Conservation (phyloP, 208 protist species). For the Porcisia deanei region DNA sequence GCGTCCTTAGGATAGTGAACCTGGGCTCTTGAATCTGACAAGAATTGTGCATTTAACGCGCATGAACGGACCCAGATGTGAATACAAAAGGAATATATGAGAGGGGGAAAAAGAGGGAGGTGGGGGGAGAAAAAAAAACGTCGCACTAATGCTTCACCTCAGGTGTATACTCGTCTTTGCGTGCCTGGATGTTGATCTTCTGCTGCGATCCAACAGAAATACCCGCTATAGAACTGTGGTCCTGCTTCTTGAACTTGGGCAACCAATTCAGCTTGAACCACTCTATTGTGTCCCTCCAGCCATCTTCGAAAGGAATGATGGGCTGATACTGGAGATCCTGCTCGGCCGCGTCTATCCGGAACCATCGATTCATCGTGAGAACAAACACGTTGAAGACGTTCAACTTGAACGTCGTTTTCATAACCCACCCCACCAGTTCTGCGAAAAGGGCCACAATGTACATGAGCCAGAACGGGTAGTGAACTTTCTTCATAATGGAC, state of each 20-base stretch:
- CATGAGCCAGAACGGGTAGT: conserved; percentile 92
- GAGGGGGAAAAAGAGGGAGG: background rate
- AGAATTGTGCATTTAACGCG: background rate
- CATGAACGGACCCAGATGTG: background rate
- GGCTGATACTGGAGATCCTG: conserved; percentile 86
- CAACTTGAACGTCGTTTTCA: conserved; percentile 87
- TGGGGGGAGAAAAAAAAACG: background rate
- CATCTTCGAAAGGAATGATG: conserved; percentile 87
- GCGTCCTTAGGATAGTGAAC: background rate
- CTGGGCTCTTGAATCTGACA: background rate
- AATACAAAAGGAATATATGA: background rate
- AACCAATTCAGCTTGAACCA: conserved; percentile 93
- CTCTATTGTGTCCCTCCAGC: conserved; percentile 87
- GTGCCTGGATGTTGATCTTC: conserved; percentile 91
- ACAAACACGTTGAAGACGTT: conserved; percentile 95
- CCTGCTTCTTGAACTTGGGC: conserved; percentile 74
- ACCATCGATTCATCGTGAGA: conserved; percentile 96
- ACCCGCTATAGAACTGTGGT: conserved; percentile 66
- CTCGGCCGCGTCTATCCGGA: conserved; percentile 90
- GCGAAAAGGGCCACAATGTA: conserved; percentile 82
- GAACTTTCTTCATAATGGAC: conserved; percentile 76
- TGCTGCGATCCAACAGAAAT: conserved; percentile 78
- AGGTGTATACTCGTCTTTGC: conserved; percentile 17
- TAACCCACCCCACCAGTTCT: conserved; percentile 72
- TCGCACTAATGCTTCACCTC: background rate